These are phyloP conservation scores for Rhododendron molle DNA, from an alignment of 148 eudicot genomes.

Conservation along the genomic window DNA sequence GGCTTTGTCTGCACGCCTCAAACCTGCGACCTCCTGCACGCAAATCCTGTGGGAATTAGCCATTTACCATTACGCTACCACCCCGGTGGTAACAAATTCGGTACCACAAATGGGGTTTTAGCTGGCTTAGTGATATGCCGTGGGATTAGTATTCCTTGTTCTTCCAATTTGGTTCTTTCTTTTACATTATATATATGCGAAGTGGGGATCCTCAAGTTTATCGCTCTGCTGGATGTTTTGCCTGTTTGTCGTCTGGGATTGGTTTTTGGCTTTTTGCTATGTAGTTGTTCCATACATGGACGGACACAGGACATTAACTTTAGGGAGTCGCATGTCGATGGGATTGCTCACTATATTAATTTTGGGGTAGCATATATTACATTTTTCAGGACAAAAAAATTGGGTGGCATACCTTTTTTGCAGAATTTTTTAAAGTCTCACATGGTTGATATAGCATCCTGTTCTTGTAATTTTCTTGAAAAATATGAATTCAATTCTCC, in stretches of 20 bases:
- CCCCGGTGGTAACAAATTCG: not conserved
- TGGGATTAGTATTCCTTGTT: not conserved
- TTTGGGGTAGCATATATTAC: not conserved
- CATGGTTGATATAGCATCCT: not conserved
- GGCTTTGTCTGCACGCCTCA: not conserved
- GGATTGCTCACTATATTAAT: not conserved
- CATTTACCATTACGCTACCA: not conserved
- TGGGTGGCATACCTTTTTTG: not conserved
- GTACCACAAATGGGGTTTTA: not conserved
- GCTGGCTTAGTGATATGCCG: not conserved
- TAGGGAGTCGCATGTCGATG: not conserved
- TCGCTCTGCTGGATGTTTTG: not conserved
- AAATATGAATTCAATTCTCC: not conserved
- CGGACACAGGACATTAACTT: not conserved
- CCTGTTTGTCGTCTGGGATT: not conserved
- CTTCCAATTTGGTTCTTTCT: not conserved
- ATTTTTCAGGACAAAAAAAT: not conserved
- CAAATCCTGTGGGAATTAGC: not conserved
- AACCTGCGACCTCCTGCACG: not conserved
- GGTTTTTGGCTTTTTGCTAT: not conserved
- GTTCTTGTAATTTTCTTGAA: not conserved
- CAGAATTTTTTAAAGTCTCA: not conserved
- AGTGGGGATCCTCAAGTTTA: not conserved
- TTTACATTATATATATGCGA: not conserved
- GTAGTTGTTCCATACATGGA: not conserved